Evolutionary conservation across 805 yeast species (phyloP), one percentile per base, ranked within the genome.

Genomic region (Saccharomycopsis sp.): DNA sequence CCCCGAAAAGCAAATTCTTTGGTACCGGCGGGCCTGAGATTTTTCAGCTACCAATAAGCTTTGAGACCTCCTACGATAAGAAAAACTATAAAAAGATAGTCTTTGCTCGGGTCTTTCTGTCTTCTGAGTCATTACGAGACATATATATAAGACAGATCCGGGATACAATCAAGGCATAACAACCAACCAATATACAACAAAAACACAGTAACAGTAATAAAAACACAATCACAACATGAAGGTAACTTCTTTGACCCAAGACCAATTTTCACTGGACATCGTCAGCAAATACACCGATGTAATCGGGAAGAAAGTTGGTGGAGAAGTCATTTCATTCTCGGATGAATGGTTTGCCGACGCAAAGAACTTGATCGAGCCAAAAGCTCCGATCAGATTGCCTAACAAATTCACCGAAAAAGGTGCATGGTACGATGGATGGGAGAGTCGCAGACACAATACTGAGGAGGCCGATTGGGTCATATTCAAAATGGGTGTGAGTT

Each of bases 401-500:
- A 86, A 91, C 29, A 78, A 81, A 66, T 92, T 90, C 71, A 82
- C 85, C 1, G 87, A 81, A 60, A 81, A 92, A 2, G 98, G 98
- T 55, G 97, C 97, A 2, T 93, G 97, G 97, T 93, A 89, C 69
- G 99, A 93, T 65, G 99, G 99, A 22, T 93, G 98, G 98, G 98
- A 93, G 72, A 93, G 98, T 12, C 80, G 97, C 70, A 81, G 99
- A 73, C 99, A 93, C 76, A 93, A 93, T 71, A 73, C 82, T 0
- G 88, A 77, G 57, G 89, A 83, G 57, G 87, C 87, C 49, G 99
- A 93, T 69, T 93, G 94, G 90, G 97, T 89, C 19, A 76, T 89
- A 29, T 73, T 92, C 70, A 80, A 82, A 69, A 76, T 89, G 70
- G 98, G 98, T 19, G 97, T 92, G 20, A 75, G 88, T 1, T 78